A percentile compares a stretch with the other conserved stretches of the same genome.
Evolutionary conservation across 345 rosid genomes (phyloP).

Genomic region (Salix suchowensis): DNA sequence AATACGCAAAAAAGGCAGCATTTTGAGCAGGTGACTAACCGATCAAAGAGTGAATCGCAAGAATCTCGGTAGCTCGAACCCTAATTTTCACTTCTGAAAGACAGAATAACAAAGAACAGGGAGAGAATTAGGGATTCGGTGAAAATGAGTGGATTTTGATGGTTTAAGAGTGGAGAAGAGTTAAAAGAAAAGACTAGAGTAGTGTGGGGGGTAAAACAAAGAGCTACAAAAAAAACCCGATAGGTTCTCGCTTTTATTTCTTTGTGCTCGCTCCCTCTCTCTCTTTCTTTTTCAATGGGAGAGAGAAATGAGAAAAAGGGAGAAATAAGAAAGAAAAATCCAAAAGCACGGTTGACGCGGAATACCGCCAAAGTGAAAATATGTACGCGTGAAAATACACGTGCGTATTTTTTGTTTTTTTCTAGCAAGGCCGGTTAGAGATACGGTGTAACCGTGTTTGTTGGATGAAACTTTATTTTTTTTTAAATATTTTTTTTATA

Average conservation of each 20-base stretch:
- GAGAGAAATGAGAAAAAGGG: background rate
- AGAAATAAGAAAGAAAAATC: conserved; percentile 9
- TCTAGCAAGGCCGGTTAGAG: no score
- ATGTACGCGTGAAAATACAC: background rate
- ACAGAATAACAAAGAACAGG: background rate
- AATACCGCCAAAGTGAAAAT: conserved; percentile 31
- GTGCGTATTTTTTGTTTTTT: no score
- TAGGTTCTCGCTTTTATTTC: background rate
- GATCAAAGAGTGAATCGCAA: conserved; percentile 26
- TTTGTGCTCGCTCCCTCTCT: background rate
- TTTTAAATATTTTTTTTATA: no score
- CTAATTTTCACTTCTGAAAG: background rate
- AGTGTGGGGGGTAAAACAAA: no score
- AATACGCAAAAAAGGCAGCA: background rate
- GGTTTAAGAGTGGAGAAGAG: background rate
- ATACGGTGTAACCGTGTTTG: no score
- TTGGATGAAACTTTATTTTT: no score
- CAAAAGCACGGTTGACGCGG: conserved; percentile 40
- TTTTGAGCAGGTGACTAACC: conserved; percentile 15
- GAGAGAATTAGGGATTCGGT: background rate
- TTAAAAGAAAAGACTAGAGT: background rate
- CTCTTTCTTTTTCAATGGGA: background rate
- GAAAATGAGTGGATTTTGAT: background rate
- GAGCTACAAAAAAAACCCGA: background rate
- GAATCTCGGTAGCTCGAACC: conserved; percentile 5